A percentile compares a stretch with the other conserved stretches of the same genome.
These are phyloP conservation scores for Paramecium biaurelia DNA, from an alignment of 73 alveolate species.

Conservation along the genomic window DNA sequence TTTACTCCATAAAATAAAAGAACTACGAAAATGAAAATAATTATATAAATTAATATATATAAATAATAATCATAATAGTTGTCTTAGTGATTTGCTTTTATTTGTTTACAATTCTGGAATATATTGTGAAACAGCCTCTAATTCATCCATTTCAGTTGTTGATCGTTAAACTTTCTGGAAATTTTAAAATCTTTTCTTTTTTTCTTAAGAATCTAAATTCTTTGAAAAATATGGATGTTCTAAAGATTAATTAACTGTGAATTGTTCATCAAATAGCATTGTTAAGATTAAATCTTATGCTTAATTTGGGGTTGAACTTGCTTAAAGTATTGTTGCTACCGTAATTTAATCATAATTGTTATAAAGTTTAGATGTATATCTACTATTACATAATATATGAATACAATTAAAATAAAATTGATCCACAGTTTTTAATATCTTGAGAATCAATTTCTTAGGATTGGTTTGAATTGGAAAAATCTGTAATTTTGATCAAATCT, in stretches of 20 bases:
- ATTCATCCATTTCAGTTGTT: background rate
- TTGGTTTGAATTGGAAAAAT: background rate
- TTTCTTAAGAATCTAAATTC: background rate
- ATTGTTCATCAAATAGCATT: background rate
- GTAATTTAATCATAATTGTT: background rate
- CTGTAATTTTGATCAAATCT: constrained; percentile 1
- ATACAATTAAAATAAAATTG: background rate
- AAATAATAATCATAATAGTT: background rate
- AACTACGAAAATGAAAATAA: background rate
- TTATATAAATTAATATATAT: too few species aligned
- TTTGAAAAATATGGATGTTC: background rate
- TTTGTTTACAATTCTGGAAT: background rate
- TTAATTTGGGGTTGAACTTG: background rate
- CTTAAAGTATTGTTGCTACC: background rate
- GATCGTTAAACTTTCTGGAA: background rate
- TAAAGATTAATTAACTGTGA: background rate
- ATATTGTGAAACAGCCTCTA: background rate
- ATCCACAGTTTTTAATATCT: background rate
- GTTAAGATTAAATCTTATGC: background rate
- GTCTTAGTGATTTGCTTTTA: background rate
- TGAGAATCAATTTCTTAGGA: background rate
- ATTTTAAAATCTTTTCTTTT: background rate
- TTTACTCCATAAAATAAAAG: background rate
- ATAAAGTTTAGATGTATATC: background rate
- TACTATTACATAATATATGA: background rate